Conservation (phyloP, 2,329 filamentous ascomycete genomes). For the Fusarium multiceps region DNA sequence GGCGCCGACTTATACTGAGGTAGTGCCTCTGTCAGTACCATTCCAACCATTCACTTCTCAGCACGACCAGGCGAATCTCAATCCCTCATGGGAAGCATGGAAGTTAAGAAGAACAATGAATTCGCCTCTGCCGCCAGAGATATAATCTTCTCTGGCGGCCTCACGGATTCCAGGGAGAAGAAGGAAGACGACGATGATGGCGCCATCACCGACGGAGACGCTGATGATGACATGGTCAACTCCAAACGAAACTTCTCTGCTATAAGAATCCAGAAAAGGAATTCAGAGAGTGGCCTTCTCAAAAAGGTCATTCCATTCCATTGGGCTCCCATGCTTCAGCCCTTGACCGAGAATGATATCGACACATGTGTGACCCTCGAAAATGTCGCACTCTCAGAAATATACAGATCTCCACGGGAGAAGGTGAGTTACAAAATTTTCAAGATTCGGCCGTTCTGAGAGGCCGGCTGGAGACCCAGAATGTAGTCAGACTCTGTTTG, state of each 20-base stretch:
- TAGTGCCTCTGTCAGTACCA: constrained; percentile 11
- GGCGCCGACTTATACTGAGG: constrained; percentile 24
- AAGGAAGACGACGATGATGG: constrained; percentile 40
- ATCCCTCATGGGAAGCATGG: constrained; percentile 23
- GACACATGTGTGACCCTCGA: constrained; percentile 69
- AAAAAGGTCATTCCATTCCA: constrained; percentile 65
- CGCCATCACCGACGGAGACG: constrained; percentile 56
- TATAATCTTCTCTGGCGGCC: constrained; percentile 44
- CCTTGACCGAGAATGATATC: constrained; percentile 74
- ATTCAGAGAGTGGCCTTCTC: constrained; percentile 49
- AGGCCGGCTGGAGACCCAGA: neutral
- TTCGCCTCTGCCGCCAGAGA: constrained; percentile 45
- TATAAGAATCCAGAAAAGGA: constrained; percentile 52
- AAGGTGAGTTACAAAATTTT: constrained; percentile 57
- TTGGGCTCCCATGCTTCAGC: constrained; percentile 72
- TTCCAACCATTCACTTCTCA: neutral
- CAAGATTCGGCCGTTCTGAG: neutral
- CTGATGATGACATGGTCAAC: constrained; percentile 52
- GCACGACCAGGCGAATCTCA: neutral
- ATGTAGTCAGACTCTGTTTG: neutral
- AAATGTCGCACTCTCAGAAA: constrained; percentile 63
- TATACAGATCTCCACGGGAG: constrained; percentile 63
- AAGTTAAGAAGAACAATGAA: constrained; percentile 43
- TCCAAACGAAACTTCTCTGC: constrained; percentile 56
- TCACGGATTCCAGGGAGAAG: constrained; percentile 16